Base-by-base conservation (phyloP, 208 protist genomes). In the Entamoeba dispar region DNA sequence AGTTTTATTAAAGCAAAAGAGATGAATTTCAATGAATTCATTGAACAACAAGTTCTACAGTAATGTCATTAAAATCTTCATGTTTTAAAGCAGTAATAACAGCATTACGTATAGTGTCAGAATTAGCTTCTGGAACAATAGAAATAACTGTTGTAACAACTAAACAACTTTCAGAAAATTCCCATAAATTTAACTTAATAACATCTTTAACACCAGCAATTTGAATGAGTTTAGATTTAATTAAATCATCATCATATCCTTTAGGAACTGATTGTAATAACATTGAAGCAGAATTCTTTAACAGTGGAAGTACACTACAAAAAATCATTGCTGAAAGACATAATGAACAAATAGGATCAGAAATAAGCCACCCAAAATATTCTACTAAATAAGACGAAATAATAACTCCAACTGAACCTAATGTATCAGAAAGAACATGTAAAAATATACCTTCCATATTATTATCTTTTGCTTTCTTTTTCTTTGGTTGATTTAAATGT, bases 381-480 rank as follows among this genome's bases (percentile, higher is more conserved):
- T 50, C 38, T 19, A 93, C 73, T 7, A 38, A 31, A 77, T 91
- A 50, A 50, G 49, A 93, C 5, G 69, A 50, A n/a, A 93, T 43
- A 27, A 94, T 52, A n/a, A 94, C 93, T 17, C 92, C 93, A 49
- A 94, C 93, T 14, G 93, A 94, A 31, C 86, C 93, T 17, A 94
- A 91, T 6, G 93, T 86, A 34, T 94, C 93, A 10, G 86, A 92
- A 14, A 94, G 12, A 7, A 94, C 92, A n/a, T 94, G 93, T 34
- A 94, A 77, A 27, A 94, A 94, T 19, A 94, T 57, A 34, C 93
- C 93, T 49, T 86, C 43, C 51, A 94, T 93, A 61, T 92, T 94
- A 14, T 73, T 34, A 49, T 92, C 47, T 31, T 93, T 49, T 5
- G 51, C 19, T 47, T 73, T 57, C 7, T 50, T 31, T 43, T 90